Conservation (phyloP, 179 eudicot genomes). For the Drosera spatulata region DNA sequence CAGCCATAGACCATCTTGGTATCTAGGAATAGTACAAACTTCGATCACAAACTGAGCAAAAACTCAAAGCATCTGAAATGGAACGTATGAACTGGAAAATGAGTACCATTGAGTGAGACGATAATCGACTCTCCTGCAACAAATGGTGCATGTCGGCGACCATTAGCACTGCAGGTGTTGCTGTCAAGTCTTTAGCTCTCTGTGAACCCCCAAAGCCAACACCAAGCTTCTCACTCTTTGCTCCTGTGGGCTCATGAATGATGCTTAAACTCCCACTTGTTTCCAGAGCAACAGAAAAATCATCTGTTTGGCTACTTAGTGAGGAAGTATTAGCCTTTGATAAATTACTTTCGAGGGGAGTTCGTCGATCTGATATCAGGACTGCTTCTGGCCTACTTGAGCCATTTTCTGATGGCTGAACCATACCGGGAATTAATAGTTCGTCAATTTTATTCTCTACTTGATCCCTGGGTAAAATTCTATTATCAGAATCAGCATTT, state of each 20-base stretch:
- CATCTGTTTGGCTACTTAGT: slow-evolving; percentile 1
- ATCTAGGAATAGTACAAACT: slow-evolving; percentile 21
- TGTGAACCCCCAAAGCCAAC: slow-evolving; percentile 8
- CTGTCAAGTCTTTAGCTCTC: neutral
- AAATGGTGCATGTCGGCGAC: slow-evolving; percentile 53
- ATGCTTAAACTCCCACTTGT: neutral
- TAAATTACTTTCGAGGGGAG: too few species aligned
- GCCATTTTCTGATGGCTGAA: neutral
- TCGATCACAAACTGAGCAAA: neutral
- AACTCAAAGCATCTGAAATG: neutral
- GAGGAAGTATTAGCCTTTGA: too few species aligned
- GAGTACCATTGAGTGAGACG: slow-evolving; percentile 39
- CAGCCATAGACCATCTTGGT: slow-evolving; percentile 49
- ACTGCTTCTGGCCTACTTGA: neutral
- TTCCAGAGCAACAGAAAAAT: slow-evolving; percentile 1
- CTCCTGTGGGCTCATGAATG: neutral
- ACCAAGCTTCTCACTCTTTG: slow-evolving; percentile 6
- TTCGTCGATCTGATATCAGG: neutral
- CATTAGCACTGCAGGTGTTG: slow-evolving; percentile 28
- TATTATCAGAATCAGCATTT: slow-evolving; percentile 19
- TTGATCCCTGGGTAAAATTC: slow-evolving; percentile 5
- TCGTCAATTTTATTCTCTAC: slow-evolving; percentile 5
- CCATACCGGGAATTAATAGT: slow-evolving; percentile 1
- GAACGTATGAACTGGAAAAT: neutral
- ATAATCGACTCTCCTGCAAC: slow-evolving; percentile 30